Percentiles rank a stretch among this genome's conserved stretches.
These are phyloP conservation scores for Bruguiera parviflora DNA, from an alignment of 345 rosid genomes.

Conservation along the genomic window DNA sequence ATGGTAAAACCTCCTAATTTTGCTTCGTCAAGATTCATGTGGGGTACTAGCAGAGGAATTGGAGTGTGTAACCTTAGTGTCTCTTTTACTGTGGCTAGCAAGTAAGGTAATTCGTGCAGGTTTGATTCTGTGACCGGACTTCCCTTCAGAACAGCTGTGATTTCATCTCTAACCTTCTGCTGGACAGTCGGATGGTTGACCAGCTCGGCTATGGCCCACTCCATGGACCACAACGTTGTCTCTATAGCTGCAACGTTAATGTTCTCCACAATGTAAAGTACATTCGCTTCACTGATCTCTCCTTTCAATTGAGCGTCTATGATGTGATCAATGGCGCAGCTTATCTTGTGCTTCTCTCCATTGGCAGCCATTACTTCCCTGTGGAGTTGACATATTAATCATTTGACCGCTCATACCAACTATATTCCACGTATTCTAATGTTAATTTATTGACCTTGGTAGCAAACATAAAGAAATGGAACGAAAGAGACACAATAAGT, in stretches of 20 bases:
- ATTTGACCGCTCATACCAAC: too few species aligned
- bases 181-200: constrained; percentile 56
- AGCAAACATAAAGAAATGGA: not conserved
- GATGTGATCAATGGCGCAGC: constrained; percentile 54
- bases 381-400: not conserved
- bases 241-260: constrained; percentile 71
- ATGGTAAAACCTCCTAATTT: constrained; percentile 49
- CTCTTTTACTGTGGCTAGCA: constrained; percentile 59
- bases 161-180: constrained; percentile 44
- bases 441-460: too few species aligned
- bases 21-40: constrained; percentile 63
- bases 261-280: constrained; percentile 64
- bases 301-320: constrained; percentile 57
- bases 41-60: constrained; percentile 60
- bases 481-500: too few species aligned
- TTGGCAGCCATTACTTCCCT: constrained; percentile 50
- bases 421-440: too few species aligned
- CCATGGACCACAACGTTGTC: constrained; percentile 68
- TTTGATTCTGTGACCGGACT: constrained; percentile 40
- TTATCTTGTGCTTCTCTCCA: constrained; percentile 46
- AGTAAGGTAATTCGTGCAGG: constrained; percentile 40
- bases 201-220: constrained; percentile 67
- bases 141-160: constrained; percentile 33
- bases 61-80: constrained; percentile 53
- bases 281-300: constrained; percentile 56